Conservation (phyloP, 306 rosid species). For the Senna siamea region DNA sequence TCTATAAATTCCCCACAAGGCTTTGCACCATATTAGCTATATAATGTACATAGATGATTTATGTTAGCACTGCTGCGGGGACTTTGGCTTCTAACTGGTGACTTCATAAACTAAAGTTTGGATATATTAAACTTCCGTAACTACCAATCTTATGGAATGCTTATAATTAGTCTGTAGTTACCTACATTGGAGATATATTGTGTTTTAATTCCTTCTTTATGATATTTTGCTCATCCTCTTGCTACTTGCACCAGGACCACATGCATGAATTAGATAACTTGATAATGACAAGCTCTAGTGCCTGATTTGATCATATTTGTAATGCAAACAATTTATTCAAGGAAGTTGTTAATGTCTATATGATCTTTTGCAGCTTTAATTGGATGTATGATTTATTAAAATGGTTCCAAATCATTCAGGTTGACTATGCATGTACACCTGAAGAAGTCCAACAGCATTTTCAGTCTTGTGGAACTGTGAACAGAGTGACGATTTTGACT, state of each 20-base stretch:
- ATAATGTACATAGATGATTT: too few relatives aligned
- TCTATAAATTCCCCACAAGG: constrained; percentile 2
- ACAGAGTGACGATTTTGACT: constrained; percentile 96
- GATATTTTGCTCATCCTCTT: constrained; percentile 8
- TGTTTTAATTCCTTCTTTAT: constrained; percentile 10
- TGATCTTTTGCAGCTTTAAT: constrained; percentile 17
- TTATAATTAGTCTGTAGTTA: not conserved
- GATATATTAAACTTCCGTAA: not conserved
- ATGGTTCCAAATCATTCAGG: constrained; percentile 61
- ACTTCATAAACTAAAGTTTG: not conserved
- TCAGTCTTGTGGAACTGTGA: constrained; percentile 99
- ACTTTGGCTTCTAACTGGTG: constrained; percentile 3
- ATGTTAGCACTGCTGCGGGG: not conserved
- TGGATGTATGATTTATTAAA: constrained; percentile 21
- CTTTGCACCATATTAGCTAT: too few relatives aligned
- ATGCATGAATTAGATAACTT: constrained; percentile 30
- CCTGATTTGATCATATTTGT: not conserved
- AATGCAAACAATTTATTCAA: constrained; percentile 6
- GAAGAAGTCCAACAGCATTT: constrained; percentile 99
- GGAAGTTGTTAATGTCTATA: constrained; percentile 4
- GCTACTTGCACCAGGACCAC: constrained; percentile 22
- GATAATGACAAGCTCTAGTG: constrained; percentile 26
- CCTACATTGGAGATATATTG: not conserved
- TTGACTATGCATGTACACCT: constrained; percentile 95
- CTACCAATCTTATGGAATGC: not conserved